These are phyloP conservation scores for Suhomyces maxii DNA, from an alignment of 1,139 yeast species.

Conservation along the genomic window DNA sequence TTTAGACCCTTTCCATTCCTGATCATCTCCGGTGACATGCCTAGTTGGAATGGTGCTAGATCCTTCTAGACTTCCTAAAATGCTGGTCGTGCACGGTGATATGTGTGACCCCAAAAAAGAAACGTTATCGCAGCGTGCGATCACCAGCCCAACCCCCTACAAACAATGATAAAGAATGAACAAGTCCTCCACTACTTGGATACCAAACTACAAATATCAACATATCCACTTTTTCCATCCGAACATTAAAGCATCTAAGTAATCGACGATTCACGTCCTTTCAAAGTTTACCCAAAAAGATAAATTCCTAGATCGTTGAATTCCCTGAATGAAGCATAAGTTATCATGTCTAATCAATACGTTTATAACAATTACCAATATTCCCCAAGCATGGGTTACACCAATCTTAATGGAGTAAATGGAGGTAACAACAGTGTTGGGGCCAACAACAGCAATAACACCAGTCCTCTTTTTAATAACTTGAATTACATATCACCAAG, in stretches of 20 bases:
- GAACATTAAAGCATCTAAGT: neutral
- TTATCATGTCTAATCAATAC: slow-evolving; percentile 37
- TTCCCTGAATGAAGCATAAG: neutral
- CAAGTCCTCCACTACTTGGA: slow-evolving; percentile 1
- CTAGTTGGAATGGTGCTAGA: neutral
- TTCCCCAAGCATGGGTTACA: slow-evolving; percentile 32
- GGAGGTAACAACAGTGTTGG: slow-evolving; percentile 6
- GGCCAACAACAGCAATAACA: slow-evolving; percentile 12
- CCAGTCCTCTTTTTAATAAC: slow-evolving; percentile 35
- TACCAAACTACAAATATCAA: neutral
- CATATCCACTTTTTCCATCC: neutral
- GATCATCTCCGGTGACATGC: neutral
- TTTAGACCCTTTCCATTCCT: too few relatives aligned
- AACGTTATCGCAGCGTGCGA: slow-evolving; percentile 9
- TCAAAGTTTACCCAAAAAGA: neutral
- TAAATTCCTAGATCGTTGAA: neutral
- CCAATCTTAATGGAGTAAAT: slow-evolving; percentile 10
- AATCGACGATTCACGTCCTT: neutral
- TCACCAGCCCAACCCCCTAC: slow-evolving; percentile 10
- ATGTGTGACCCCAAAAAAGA: slow-evolving; percentile 8
- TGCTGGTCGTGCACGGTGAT: slow-evolving; percentile 4
- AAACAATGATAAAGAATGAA: slow-evolving; percentile 8
- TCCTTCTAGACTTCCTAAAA: neutral
- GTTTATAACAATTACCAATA: slow-evolving; percentile 36
- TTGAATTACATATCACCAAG: slow-evolving; percentile 23